Base-by-base conservation (phyloP, 108 stramenopile species). In the Nannochloropsis granulata region DNA sequence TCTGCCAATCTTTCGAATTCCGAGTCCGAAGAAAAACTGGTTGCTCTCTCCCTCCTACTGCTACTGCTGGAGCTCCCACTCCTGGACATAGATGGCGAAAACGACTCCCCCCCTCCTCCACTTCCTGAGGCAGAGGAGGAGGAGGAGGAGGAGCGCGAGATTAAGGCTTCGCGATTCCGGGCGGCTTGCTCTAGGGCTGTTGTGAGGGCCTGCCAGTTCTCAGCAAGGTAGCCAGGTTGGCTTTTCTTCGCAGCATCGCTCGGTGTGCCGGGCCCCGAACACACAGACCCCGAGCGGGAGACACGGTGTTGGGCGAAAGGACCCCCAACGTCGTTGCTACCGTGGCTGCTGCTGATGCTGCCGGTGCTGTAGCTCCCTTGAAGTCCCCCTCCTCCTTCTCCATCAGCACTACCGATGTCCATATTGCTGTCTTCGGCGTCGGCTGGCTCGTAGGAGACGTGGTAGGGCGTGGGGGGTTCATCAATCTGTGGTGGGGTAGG, bases 401-500 rank as follows among this genome's bases (percentile, higher is more conserved):
- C 24, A 25, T 79, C 79, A n/a, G 21, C 1, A n/a, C 0, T n/a
- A n/a, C 56, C 56, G 9, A 79, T 24, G 23, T 23, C 44, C 82
- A 81, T 86, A 42, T 86, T 82, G 82, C 79, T 45, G 44, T 88
- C 88, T 13, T 84, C 81, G 56, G 81, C 80, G 43, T 81, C 83
- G n/a, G 43, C 81, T 13, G 86, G 81, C 83, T 86, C 86, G 12
- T 84, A 86, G 25, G 42, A 82, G 43, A 86, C 84, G 85, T 83
- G 71, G 34, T 86, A 86, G 10, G 85, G 85, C 78, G 85, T 86
- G 13, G 82, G 78, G 9, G 85, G 85, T 45, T 86, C 85, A 81
- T 86, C 79, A n/a, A 86, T 83, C 80, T 71, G 2, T 71, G 56
- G 16, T n/a, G 56, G 56, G 21, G 56, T n/a, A 16, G 56, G 2